phyloP scores from a whole-genome alignment of 108 stramenopile genomes.

The Nannochloropsis salina region DNA sequence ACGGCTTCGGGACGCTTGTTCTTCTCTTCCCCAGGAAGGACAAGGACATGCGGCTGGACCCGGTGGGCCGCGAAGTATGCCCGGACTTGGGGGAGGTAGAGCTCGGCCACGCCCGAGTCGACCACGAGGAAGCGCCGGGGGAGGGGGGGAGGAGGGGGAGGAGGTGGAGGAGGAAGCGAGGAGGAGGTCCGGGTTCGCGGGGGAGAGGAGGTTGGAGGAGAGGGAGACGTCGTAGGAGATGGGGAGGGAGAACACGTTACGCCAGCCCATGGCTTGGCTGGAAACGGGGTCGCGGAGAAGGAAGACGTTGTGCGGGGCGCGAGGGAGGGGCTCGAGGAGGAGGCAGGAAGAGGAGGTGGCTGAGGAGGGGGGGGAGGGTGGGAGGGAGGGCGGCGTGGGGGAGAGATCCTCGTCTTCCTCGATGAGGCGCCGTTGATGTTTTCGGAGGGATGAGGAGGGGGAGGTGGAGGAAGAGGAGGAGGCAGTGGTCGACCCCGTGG shows the following conservation, averaged over 20 bases:
- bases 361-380: background rate
- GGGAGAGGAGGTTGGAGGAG: conserved; percentile 23
- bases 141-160: conserved; percentile 21
- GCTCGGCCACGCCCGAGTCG: conserved; percentile 27
- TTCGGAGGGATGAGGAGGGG: background rate
- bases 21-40: conserved; percentile 47
- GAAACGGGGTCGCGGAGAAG: conserved; percentile 23
- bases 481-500: no score
- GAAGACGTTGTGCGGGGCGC: conserved; percentile 46
- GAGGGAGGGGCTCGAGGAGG: conserved; percentile 38
- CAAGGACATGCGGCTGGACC: conserved; percentile 29
- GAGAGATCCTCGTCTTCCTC: background rate
- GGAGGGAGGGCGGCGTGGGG: background rate
- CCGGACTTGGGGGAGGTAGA: conserved; percentile 34
- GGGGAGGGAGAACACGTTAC: conserved; percentile 47
- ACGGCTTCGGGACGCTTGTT: conserved; percentile 51
- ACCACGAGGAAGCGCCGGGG: conserved; percentile 47
- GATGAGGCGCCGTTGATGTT: background rate
- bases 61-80: conserved; percentile 40
- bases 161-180: conserved; percentile 23
- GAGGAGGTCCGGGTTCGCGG: conserved; percentile 28
- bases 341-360: background rate
- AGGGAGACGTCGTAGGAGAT: conserved; percentile 51
- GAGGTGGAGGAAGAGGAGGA: background rate
- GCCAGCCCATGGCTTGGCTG: conserved; percentile 44